Evolutionary conservation across 2,329 filamentous ascomycete genomes (phyloP), one percentile per base, ranked within the genome.

Genomic region (Epichloe coenophiala): DNA sequence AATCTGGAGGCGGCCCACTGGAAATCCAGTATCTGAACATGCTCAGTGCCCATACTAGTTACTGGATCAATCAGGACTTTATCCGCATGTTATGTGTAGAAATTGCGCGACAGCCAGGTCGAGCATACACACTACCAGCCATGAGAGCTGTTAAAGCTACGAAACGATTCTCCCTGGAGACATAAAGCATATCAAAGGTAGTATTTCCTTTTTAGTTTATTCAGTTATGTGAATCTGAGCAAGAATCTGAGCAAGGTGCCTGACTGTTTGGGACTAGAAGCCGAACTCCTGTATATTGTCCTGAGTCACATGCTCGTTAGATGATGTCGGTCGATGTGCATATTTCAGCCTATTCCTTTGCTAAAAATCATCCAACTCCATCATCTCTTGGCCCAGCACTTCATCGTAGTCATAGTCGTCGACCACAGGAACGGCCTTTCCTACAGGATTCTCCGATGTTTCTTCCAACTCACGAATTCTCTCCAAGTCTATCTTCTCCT

Each of bases 401-500:
- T 74, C 74, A 21, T 77, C 73, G 36, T 75, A 73, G 60, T 72
- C 74, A 43, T 74, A 76, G 47, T 73, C 71, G n/a, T 74, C 51
- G 33, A 53, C 39, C 21, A 51, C 50, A 46, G 57, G 40, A 33
- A 48, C 19, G 19, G 52, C 36, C 40, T 58, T 43, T 27, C 53
- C 54, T 35, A 56, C 55, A n/a, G 53, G 58, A 52, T 57, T 65
- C 57, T 55, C 60, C 47, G 52, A 61, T 54, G 57, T 52, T 49
- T 75, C 74, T 61, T 78, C 74, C 39, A 86, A 69, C 58, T 83
- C 79, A 52, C 73, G 72, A 58, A 86, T 86, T 55, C 71, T 76
- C 57, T 87, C 83, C 55, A 82, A 71, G 53, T 86, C 84, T 58
- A 80, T 71, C 67, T 86, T 88, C 63, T 82, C 78, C 71, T 94